Evolutionary conservation across 306 rosid species (phyloP).

Genomic region (Trifolium fragiferum): DNA sequence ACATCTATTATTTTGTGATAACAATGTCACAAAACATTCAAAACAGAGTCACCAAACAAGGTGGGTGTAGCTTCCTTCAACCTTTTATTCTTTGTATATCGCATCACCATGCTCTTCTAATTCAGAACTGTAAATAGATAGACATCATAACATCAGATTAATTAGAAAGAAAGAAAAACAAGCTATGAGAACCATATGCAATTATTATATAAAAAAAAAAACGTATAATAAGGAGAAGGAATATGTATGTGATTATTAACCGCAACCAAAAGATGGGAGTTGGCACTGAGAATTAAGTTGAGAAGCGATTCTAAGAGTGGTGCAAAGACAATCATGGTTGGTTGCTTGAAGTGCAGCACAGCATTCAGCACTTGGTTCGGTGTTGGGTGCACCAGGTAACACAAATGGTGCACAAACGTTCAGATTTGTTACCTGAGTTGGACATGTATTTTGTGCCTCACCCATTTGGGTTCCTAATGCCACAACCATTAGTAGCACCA

Average conservation of each 20-base stretch:
- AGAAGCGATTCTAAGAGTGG: conserved; percentile 62
- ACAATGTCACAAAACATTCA: background rate
- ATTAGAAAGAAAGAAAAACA: background rate
- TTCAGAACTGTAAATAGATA: conserved; percentile 23
- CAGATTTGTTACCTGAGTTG: conserved; percentile 51
- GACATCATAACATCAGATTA: background rate
- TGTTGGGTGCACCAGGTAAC: conserved; percentile 59
- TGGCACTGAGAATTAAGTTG: conserved; percentile 65
- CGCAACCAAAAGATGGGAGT: conserved; percentile 60
- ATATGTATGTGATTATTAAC: conserved; percentile 18
- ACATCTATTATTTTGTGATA: background rate
- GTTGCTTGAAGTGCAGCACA: conserved; percentile 59
- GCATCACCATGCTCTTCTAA: conserved; percentile 18
- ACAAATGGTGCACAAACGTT: conserved; percentile 63
- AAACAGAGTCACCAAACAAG: background rate
- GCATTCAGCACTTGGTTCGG: conserved; percentile 56
- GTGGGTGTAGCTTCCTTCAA: background rate
- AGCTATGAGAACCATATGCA: background rate
- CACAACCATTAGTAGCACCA: conserved; percentile 45
- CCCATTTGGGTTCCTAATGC: conserved; percentile 37
- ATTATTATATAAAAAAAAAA: too few species aligned
- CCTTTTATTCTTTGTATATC: conserved; percentile 22
- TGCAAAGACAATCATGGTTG: conserved; percentile 65
- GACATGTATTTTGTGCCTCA: conserved; percentile 54
- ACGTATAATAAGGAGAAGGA: background rate